Base-by-base conservation (phyloP, 768 basidiomycete species). In the Collybia nuda region DNA sequence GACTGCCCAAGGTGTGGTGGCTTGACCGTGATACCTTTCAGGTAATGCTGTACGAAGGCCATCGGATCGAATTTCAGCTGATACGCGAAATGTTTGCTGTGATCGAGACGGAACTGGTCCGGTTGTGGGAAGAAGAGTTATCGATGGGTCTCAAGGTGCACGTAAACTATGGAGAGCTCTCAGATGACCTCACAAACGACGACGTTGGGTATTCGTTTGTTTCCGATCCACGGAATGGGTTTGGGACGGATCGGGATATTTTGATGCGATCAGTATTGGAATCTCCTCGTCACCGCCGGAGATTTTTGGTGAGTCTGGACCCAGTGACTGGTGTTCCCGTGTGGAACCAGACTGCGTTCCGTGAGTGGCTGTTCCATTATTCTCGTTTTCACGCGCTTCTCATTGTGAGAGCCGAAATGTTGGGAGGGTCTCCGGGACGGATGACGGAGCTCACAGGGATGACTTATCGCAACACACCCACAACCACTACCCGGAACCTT, bases 201-300 rank as follows among this genome's bases (percentile, higher is more conserved):
- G 32, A 32, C 2, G 45, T 52, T 6, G 63, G 63, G 1, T 62
- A 63, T 43, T 60, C 50, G 2, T 63, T 67, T 50, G 21, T 62
- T 18, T 36, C 46, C 1, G 53, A 62, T 38, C 28, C 7, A 0
- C 17, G 36, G 1, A 62, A 63, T 44, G 36, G 32, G 1, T 52
- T 57, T 22, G 18, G 47, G 8, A 14, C 2, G 1, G 23, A 56
- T 7, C 19, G 23, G 17, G 38, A 48, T 19, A n/a, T 12, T 2
- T 21, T 48, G 19, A 18, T 14, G 1, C 9, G 28, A 14, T 28
- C 21, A 11, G 26, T 48, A 7, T 28, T 48, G 6, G 26, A 23
- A 2, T n/a, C 2, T 15, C 5, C 22, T 2, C 2, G 5, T 3
- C 15, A 40, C 2, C 21, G 36, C 2, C 3, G 12, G 12, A 18